phyloP scores from a whole-genome alignment of 116 monocot species.

The Phalaenopsis hybrid region DNA sequence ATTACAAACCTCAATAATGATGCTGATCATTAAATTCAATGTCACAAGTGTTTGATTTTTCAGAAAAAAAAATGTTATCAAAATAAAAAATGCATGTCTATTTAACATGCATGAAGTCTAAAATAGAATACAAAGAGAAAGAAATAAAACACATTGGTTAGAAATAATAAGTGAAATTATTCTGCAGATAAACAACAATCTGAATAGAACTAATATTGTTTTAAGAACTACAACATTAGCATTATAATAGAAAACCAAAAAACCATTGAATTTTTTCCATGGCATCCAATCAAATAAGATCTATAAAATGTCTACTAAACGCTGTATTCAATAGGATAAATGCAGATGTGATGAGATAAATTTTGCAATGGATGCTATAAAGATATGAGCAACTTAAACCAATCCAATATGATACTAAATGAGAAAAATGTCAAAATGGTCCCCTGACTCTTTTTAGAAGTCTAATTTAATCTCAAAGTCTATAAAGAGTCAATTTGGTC shows the following conservation, averaged over 20 bases:
- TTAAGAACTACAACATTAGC: neutral
- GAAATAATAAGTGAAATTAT: neutral
- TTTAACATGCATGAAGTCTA: too few species aligned
- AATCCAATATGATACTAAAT: too few species aligned
- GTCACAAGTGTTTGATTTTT: neutral
- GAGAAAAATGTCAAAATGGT: too few species aligned
- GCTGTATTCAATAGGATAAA: neutral
- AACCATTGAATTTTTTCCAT: neutral
- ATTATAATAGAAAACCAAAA: neutral
- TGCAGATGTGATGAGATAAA: neutral
- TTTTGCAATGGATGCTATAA: neutral
- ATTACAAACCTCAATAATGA: neutral
- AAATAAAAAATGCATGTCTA: neutral
- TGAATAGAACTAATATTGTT: neutral
- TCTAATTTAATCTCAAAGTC: too few species aligned
- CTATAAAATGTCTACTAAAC: neutral
- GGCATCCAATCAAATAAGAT: neutral
- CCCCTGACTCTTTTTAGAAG: too few species aligned
- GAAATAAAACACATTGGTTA: neutral
- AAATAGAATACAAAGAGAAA: too few species aligned
- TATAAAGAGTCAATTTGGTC: too few species aligned
- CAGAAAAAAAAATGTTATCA: neutral
- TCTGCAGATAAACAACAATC: neutral
- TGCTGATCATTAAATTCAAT: neutral
- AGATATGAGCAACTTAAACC: neutral